Conservation (phyloP, 169 alveolate genomes). For the Eimeria tenella region DNA sequence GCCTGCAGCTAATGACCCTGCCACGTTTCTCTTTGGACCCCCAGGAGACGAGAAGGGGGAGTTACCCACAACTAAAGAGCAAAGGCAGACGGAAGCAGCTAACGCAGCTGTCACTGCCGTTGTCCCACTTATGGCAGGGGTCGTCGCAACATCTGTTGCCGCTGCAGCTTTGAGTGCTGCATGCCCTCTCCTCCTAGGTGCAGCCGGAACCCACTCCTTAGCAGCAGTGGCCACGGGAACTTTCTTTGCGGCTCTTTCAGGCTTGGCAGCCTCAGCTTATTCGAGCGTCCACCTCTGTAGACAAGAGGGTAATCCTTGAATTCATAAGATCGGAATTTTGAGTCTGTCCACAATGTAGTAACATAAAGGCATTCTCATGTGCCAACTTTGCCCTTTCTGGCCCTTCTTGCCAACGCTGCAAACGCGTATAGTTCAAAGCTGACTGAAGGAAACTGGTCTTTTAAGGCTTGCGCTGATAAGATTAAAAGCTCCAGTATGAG, state of each 20-base stretch:
- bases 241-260: conserved; percentile 10
- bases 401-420: too few relatives aligned
- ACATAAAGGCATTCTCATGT: too few relatives aligned
- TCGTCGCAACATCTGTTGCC: neutral
- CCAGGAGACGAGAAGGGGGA: neutral
- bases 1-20: conserved; percentile 6
- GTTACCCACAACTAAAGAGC: neutral
- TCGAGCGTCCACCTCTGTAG: neutral
- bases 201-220: conserved; percentile 2
- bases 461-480: too few relatives aligned
- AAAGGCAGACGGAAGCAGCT: neutral
- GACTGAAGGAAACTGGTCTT: too few relatives aligned
- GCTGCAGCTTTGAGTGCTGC: conserved; percentile 20
- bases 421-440: too few relatives aligned
- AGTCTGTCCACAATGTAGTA: too few relatives aligned
- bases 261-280: conserved; percentile 18
- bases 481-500: too few relatives aligned
- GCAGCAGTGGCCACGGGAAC: neutral
- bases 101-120: conserved; percentile 11
- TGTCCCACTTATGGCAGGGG: conserved; percentile 6
- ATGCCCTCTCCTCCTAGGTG: conserved; percentile 5
- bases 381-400: too few relatives aligned
- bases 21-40: neutral
- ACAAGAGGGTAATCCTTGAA: neutral
- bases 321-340: too few relatives aligned